These are phyloP conservation scores for Colletotrichum caudatum DNA, from an alignment of 2,329 filamentous ascomycete species.

Conservation along the genomic window DNA sequence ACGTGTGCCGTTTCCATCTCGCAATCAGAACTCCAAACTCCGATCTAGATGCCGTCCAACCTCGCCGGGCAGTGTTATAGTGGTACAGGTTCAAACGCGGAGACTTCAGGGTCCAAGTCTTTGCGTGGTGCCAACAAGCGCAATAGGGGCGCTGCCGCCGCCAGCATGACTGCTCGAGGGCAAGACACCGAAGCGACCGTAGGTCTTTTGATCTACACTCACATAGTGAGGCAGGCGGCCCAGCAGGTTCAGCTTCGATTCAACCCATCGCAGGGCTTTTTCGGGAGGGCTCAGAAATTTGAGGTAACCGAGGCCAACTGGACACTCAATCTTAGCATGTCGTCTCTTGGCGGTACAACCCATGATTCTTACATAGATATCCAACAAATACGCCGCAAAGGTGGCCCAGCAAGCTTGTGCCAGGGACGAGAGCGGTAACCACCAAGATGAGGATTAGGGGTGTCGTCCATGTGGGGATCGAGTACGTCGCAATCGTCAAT, in stretches of 20 bases:
- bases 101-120: constrained; percentile 73
- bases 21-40: constrained; percentile 33
- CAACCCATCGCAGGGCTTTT: constrained; percentile 86
- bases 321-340: constrained; percentile 44
- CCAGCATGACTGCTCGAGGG: constrained; percentile 65
- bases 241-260: constrained; percentile 87
- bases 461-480: constrained; percentile 93
- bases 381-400: constrained; percentile 85
- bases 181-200: constrained; percentile 89
- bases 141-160: constrained; percentile 63
- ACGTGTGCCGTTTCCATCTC: neutral
- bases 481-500: constrained; percentile 70
- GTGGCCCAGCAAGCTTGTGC: constrained; percentile 88
- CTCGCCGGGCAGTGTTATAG: neutral
- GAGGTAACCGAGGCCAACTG: constrained; percentile 88
- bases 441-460: constrained; percentile 83
- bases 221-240: constrained; percentile 90
- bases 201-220: constrained; percentile 95
- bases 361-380: constrained; percentile 77
- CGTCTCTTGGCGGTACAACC: neutral
- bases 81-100: constrained; percentile 10
- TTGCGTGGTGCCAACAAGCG: constrained; percentile 74
- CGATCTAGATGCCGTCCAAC: constrained; percentile 14
- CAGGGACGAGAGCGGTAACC: constrained; percentile 80
- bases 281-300: constrained; percentile 92